These are phyloP conservation scores for Nicotiana benthamiana DNA, from an alignment of 257 asterid species.

Conservation along the genomic window DNA sequence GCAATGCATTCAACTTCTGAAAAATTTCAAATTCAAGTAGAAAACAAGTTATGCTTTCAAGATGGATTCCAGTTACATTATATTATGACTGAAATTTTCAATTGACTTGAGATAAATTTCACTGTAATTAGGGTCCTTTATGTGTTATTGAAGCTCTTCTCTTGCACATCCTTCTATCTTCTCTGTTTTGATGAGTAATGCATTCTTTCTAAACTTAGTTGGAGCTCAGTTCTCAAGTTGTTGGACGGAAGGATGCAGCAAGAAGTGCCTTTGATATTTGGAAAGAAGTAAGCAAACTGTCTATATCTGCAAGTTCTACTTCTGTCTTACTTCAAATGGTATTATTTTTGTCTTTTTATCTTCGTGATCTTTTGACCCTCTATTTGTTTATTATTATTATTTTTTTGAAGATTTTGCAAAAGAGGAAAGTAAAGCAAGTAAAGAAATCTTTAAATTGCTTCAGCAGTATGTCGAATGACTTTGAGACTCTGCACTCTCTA, in stretches of 20 bases:
- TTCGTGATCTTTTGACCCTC: background rate
- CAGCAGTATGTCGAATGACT: conserved; percentile 40
- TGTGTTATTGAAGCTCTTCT: background rate
- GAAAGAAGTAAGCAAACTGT: conserved; percentile 67
- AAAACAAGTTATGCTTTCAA: background rate
- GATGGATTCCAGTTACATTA: background rate
- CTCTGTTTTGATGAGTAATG: conserved; percentile 7
- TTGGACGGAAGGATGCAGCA: conserved; percentile 76
- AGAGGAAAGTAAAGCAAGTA: conserved; percentile 46
- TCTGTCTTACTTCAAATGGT: background rate
- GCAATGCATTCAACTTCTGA: background rate
- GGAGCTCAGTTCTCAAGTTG: conserved; percentile 93
- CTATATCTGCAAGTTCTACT: background rate
- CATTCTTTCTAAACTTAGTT: conserved; percentile 28
- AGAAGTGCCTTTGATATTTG: conserved; percentile 86
- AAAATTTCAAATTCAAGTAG: background rate
- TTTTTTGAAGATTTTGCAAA: conserved; percentile 69
- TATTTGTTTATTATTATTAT: background rate
- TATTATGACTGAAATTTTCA: background rate
- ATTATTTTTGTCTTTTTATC: background rate
- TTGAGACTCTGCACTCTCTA: conserved; percentile 63
- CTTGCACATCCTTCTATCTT: background rate
- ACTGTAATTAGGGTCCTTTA: background rate
- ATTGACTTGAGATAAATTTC: background rate
- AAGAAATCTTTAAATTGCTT: conserved; percentile 35